These are phyloP conservation scores for Pseudoturritis turrita DNA, from an alignment of 345 rosid species.

Conservation along the genomic window DNA sequence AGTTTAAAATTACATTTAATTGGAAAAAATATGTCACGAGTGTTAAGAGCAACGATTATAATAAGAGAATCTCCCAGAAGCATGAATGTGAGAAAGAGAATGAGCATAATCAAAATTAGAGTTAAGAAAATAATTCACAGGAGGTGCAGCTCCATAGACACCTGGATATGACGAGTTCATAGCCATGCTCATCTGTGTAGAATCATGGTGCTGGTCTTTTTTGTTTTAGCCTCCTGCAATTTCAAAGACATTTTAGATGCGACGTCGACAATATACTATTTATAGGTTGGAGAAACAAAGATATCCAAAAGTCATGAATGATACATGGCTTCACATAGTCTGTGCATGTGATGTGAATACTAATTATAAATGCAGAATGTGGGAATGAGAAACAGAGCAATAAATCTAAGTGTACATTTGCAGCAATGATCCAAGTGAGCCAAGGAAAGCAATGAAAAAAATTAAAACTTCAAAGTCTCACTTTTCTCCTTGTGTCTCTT, in stretches of 20 bases:
- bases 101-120: background rate
- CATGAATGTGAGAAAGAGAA: background rate
- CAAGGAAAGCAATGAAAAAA: background rate
- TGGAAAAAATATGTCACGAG: no score
- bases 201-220: no score
- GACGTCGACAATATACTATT: no score
- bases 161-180: no score
- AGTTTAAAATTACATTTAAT: no score
- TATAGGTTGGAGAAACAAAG: no score
- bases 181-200: no score
- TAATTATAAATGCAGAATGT: background rate
- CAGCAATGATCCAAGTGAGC: background rate
- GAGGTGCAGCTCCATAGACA: constrained; percentile 68
- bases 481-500: constrained; percentile 97
- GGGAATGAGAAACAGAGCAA: background rate
- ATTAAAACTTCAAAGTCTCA: background rate
- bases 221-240: no score
- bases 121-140: constrained; percentile 41
- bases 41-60: background rate
- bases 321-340: no score
- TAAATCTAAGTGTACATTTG: background rate
- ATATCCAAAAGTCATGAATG: no score
- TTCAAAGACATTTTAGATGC: no score
- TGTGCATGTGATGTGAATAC: background rate
- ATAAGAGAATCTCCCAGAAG: background rate